A percentile compares a stretch with the other conserved stretches of the same genome.
Evolutionary conservation across 768 basidiomycete species (phyloP).

Genomic region (Artomyces pyxidatus): DNA sequence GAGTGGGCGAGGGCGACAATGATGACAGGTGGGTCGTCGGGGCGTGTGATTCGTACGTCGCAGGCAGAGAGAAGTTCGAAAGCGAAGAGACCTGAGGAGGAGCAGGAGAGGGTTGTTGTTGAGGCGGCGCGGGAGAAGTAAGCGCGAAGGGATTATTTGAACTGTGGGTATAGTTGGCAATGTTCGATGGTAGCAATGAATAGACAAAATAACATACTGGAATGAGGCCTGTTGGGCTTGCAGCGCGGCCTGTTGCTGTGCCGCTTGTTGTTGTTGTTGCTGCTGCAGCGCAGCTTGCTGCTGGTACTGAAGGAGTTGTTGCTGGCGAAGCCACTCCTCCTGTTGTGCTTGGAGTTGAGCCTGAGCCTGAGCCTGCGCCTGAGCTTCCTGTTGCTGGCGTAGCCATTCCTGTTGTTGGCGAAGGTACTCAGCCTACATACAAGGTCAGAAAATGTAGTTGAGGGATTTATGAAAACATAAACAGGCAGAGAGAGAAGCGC

Average conservation of each 20-base stretch:
- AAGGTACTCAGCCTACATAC: slow-evolving; percentile 32
- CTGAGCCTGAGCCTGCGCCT: slow-evolving; percentile 35
- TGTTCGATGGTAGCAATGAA: background rate
- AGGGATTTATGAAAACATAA: no score
- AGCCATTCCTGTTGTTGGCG: slow-evolving; percentile 62
- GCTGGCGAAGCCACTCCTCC: slow-evolving; percentile 55
- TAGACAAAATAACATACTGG: slow-evolving; percentile 37
- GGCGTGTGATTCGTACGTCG: slow-evolving; percentile 49
- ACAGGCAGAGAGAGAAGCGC: background rate
- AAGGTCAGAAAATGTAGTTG: background rate
- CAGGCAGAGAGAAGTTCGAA: slow-evolving; percentile 53
- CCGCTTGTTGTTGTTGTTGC: slow-evolving; percentile 34
- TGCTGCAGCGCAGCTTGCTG: slow-evolving; percentile 55
- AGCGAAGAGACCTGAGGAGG: slow-evolving; percentile 29
- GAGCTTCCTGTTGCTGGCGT: slow-evolving; percentile 52
- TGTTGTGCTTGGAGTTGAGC: slow-evolving; percentile 39
- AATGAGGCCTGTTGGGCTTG: slow-evolving; percentile 69
- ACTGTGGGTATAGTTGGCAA: slow-evolving; percentile 32
- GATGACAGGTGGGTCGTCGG: slow-evolving; percentile 33
- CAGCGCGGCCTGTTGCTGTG: slow-evolving; percentile 19
- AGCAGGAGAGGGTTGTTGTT: slow-evolving; percentile 25
- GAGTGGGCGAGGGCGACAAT: slow-evolving; percentile 32
- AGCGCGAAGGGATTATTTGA: slow-evolving; percentile 95
- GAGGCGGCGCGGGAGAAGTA: slow-evolving; percentile 22
- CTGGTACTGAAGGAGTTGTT: slow-evolving; percentile 43